Evolutionary conservation across 2,329 filamentous ascomycete species (phyloP).

Genomic region (Fusarium chlamydosporum): DNA sequence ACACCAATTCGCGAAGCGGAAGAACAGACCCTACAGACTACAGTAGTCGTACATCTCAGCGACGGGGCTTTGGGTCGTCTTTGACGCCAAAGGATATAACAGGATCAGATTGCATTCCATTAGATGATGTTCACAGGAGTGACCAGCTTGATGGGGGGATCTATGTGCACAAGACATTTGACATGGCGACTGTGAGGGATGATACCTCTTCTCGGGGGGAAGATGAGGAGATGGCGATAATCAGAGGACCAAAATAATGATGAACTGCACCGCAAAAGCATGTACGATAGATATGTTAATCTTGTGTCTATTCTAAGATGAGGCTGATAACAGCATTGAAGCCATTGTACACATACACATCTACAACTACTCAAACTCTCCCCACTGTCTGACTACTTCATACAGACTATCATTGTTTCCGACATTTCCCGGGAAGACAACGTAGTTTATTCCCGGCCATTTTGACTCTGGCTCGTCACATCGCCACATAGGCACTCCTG

Average conservation of each 20-base stretch:
- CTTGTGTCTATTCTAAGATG: background rate
- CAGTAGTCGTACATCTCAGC: constrained; percentile 5
- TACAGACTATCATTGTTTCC: constrained; percentile 22
- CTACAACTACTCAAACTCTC: constrained; percentile 7
- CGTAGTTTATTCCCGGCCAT: constrained; percentile 50
- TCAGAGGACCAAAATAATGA: background rate
- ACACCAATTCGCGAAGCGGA: constrained; percentile 12
- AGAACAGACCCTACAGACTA: constrained; percentile 18
- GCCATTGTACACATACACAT: background rate
- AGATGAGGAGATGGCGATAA: constrained; percentile 18
- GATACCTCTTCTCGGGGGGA: constrained; percentile 18
- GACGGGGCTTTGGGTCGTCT: constrained; percentile 17
- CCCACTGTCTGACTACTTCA: constrained; percentile 26
- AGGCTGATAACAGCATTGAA: rapidly evolving
- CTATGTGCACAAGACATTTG: constrained; percentile 34
- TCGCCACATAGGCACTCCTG: constrained; percentile 71
- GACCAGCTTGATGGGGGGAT: constrained; percentile 17
- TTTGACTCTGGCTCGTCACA: constrained; percentile 67
- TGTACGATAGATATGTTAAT: background rate
- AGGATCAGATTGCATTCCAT: constrained; percentile 17
- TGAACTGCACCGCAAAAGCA: no score
- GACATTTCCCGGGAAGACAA: constrained; percentile 31
- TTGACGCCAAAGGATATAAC: constrained; percentile 8
- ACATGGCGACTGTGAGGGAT: background rate
- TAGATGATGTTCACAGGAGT: constrained; percentile 16